These are phyloP conservation scores for Mycena maculata DNA, from an alignment of 768 basidiomycete genomes.

Conservation along the genomic window DNA sequence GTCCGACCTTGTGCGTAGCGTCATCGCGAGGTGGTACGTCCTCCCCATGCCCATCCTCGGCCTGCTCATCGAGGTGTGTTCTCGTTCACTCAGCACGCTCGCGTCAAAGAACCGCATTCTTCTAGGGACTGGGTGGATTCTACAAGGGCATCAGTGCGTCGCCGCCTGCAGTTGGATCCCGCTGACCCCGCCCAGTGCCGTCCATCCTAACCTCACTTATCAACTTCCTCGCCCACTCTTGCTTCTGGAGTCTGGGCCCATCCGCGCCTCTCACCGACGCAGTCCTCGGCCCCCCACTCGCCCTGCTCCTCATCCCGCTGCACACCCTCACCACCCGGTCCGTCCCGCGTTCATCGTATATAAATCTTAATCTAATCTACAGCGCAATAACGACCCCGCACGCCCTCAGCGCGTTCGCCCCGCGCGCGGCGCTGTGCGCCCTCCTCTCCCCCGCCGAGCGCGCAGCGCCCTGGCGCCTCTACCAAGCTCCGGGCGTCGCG, in stretches of 20 bases:
- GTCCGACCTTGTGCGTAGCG: too few species aligned
- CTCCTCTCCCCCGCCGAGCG: conserved; percentile 27
- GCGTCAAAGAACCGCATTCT: too few species aligned
- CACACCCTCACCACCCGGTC: conserved; percentile 19
- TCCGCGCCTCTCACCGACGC: background rate
- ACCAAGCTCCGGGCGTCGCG: conserved; percentile 23
- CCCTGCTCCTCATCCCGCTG: conserved; percentile 14
- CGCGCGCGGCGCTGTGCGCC: background rate
- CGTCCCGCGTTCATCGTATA: background rate
- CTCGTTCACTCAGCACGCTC: too few species aligned
- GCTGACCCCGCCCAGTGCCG: conserved; percentile 3
- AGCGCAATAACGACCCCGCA: conserved; percentile 21
- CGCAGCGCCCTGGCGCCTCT: conserved; percentile 15
- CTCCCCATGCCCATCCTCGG: too few species aligned
- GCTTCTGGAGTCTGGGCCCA: background rate
- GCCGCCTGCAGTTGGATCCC: background rate
- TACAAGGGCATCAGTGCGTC: conserved; percentile 25
- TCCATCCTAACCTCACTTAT: conserved; percentile 17
- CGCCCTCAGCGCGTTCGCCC: conserved; percentile 13
- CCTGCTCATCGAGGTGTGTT: too few species aligned
- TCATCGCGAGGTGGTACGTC: too few species aligned
- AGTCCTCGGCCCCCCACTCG: background rate
- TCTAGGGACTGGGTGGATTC: conserved; percentile 18
- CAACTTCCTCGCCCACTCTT: background rate
- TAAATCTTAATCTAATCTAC: background rate